Evolutionary conservation across 257 asterid species (phyloP), one percentile per base, ranked within the genome.

Genomic region (Paraleonurus japonicus): DNA sequence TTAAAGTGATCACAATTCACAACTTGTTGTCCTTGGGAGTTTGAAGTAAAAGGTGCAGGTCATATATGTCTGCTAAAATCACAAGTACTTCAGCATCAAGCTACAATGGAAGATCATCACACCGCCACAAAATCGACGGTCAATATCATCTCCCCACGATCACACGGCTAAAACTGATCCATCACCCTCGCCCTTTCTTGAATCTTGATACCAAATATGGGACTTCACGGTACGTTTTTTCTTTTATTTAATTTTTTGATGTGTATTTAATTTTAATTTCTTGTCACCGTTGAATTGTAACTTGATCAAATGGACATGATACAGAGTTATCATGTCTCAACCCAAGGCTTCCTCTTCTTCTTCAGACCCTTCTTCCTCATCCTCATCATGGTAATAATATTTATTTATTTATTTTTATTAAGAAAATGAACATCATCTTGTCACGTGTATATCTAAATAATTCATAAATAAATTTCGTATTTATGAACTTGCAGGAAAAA

Each of bases 401-500:
- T 4, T 45, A n/a, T n/a, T n/a, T n/a, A n/a, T 5, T 24, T 39
- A 2, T 1, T 50, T 17, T 50, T 17, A n/a, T 50, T 4, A 50
- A 17, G 3, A 48, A 48, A 17, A 13, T 12, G 16, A 41, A 2
- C 50, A 35, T 13, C 1, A 43, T 15, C 16, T 3, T 43, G n/a
- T n/a, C n/a, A n/a, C n/a, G n/a, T n/a, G n/a, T n/a, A n/a, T n/a
- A n/a, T n/a, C 13, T 41, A 9, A 41, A 30, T 37, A 2, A 15
- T 15, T 7, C 54, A 47, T 47, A 2, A 1, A 51, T 28, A n/a
- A n/a, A n/a, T 32, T 6, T 16, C 2, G 9, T 13, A 17, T 17
- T 7, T 61, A 3, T 4, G n/a, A n/a, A n/a, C n/a, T 32, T 41
- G 17, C 64, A 84, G 89, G 89, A 79, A 81, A 75, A n/a, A 79